These are phyloP conservation scores for Nyctanthes arbortristis DNA, from an alignment of 257 asterid genomes.

Conservation along the genomic window DNA sequence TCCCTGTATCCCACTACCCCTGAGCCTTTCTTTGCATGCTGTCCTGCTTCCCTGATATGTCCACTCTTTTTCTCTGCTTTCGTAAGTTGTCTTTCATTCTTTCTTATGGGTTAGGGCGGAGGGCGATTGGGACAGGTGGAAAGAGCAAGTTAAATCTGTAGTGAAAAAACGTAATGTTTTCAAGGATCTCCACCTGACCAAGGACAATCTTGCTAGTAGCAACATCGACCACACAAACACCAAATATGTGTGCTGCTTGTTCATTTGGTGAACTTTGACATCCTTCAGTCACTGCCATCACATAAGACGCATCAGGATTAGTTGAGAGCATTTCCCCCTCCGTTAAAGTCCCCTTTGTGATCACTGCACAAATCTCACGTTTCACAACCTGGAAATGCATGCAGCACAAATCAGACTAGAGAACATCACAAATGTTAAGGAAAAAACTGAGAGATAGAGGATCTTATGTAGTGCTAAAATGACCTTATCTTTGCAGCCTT, in stretches of 20 bases:
- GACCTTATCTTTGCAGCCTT: conserved; percentile 94
- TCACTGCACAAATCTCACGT: conserved; percentile 93
- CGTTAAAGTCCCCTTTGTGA: conserved; percentile 91
- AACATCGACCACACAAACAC: conserved; percentile 82
- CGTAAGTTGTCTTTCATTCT: neutral
- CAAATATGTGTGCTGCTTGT: conserved; percentile 53
- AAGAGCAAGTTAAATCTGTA: neutral
- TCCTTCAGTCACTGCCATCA: conserved; percentile 80
- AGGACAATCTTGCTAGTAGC: conserved; percentile 79
- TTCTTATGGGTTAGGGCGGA: neutral
- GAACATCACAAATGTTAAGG: conserved; percentile 16
- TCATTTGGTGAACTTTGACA: conserved; percentile 52
- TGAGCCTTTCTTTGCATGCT: neutral
- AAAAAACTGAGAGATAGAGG: conserved; percentile 1
- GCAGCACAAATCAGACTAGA: conserved; percentile 25
- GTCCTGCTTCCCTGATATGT: neutral
- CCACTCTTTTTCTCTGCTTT: neutral
- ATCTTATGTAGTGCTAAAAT: conserved; percentile 19
- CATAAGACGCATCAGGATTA: conserved; percentile 83
- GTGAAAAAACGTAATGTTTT: neutral
- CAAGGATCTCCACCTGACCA: conserved; percentile 70
- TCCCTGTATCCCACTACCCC: neutral
- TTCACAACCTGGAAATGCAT: conserved; percentile 69
- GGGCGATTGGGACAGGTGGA: neutral
- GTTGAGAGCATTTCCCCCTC: conserved; percentile 84